Conservation (phyloP, 768 basidiomycete genomes). For the Mycena vulgaris region DNA sequence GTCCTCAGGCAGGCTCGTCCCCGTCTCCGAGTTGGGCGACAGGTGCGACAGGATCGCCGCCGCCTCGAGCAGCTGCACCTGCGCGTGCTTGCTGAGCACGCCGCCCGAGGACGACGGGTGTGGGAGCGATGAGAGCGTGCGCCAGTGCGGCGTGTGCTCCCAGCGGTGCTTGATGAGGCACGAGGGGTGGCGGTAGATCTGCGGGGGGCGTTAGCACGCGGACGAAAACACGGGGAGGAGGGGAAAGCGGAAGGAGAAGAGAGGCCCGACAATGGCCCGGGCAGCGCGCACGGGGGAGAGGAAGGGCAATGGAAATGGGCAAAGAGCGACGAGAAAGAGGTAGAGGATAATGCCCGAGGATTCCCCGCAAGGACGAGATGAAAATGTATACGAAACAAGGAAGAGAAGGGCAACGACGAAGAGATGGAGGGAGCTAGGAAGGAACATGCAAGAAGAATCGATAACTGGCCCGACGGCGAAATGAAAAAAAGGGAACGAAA, state of each 20-base stretch:
- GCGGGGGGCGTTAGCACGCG: constrained; percentile 20
- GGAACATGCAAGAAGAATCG: no score
- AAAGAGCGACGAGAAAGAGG: not conserved
- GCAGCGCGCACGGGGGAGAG: not conserved
- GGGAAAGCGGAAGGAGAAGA: not conserved
- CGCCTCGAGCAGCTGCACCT: constrained; percentile 97
- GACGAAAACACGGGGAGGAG: not conserved
- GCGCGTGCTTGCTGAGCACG: constrained; percentile 91
- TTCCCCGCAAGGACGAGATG: not conserved
- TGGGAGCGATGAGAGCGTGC: constrained; percentile 53
- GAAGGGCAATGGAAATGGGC: not conserved
- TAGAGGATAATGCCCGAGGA: not conserved
- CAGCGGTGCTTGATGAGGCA: constrained; percentile 98
- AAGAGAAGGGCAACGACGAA: not conserved
- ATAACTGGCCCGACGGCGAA: no score
- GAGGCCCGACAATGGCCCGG: not conserved
- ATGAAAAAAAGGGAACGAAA: no score
- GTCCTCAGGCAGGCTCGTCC: constrained; percentile 92
- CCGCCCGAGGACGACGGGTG: constrained; percentile 5
- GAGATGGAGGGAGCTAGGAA: not conserved
- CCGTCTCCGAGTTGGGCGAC: constrained; percentile 70
- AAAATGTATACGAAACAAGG: not conserved
- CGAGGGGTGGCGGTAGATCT: constrained; percentile 93
- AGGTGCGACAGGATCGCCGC: constrained; percentile 96
- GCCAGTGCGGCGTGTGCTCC: constrained; percentile 98